These are phyloP conservation scores for Sporothrix sp. DNA, from an alignment of 2,329 filamentous ascomycete species.

Conservation along the genomic window DNA sequence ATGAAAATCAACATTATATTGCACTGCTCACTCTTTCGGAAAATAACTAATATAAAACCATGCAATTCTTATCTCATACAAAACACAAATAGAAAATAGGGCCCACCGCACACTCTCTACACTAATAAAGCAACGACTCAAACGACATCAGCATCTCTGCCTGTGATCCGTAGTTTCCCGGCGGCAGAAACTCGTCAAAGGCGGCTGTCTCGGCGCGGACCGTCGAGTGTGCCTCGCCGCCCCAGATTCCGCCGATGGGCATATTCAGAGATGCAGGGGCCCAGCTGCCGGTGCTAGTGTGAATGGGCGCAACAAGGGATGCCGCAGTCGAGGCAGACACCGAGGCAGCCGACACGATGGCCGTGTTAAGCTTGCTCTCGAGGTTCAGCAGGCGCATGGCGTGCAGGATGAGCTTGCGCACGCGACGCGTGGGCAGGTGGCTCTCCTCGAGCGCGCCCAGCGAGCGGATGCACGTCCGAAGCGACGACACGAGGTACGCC, in stretches of 20 bases:
- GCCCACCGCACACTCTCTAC: too few species aligned
- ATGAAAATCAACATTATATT: neutral
- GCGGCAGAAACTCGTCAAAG: conserved; percentile 1
- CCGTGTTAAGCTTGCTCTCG: neutral
- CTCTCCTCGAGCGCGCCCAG: conserved; percentile 9
- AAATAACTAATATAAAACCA: too few species aligned
- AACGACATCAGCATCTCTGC: conserved; percentile 7
- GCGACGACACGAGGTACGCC: neutral
- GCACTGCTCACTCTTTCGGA: neutral
- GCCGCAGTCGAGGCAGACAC: neutral
- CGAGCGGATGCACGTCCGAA: conserved; percentile 5
- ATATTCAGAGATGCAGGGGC: neutral
- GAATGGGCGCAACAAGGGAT: neutral
- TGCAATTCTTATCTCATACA: too few species aligned
- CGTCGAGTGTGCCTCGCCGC: neutral
- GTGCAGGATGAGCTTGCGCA: conserved; percentile 7
- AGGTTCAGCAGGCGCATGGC: conserved; percentile 5
- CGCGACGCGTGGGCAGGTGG: conserved; percentile 4
- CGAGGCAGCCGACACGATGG: neutral
- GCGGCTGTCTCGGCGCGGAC: neutral
- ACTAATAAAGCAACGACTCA: neutral
- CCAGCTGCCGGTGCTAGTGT: neutral
- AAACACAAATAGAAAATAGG: too few species aligned
- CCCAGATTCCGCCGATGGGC: conserved; percentile 2
- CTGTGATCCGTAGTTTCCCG: neutral